Percentiles rank a stretch among this genome's conserved stretches.
These are phyloP conservation scores for Microstegium vimineum DNA, from an alignment of 176 grass and related monocot genomes.

Conservation along the genomic window DNA sequence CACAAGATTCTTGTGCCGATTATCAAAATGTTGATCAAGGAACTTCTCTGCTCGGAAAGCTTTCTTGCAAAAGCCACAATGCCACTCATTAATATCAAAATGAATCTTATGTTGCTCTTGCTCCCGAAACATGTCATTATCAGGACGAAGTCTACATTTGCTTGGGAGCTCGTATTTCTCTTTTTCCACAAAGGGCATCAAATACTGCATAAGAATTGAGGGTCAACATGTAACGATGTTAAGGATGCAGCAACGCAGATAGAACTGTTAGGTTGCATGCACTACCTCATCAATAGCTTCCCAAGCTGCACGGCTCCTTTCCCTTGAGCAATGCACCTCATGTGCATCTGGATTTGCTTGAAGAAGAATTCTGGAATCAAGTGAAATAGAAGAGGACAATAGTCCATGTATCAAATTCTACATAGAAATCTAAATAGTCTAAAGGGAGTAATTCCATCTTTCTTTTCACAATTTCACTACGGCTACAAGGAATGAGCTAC, in stretches of 20 bases:
- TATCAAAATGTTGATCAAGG: slow-evolving; percentile 92
- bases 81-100: slow-evolving; percentile 88
- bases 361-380: slow-evolving; percentile 61
- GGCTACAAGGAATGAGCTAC: background rate
- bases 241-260: slow-evolving; percentile 7
- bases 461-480: background rate
- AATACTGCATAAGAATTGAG: slow-evolving; percentile 58
- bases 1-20: slow-evolving; percentile 77
- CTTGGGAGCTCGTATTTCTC: slow-evolving; percentile 77
- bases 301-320: slow-evolving; percentile 85
- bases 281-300: slow-evolving; percentile 83
- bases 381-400: background rate
- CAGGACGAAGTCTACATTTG: slow-evolving; percentile 69
- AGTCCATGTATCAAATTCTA: slow-evolving; percentile 19
- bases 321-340: slow-evolving; percentile 90
- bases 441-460: background rate
- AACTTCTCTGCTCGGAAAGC: slow-evolving; percentile 92
- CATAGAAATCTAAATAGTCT: background rate
- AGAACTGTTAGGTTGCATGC: slow-evolving; percentile 14
- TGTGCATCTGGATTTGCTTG: slow-evolving; percentile 44
- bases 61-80: slow-evolving; percentile 94
- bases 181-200: slow-evolving; percentile 92
- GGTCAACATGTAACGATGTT: slow-evolving; percentile 7
- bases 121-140: slow-evolving; percentile 93
- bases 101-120: slow-evolving; percentile 93